Percentiles rank a stretch among this genome's conserved stretches.
Evolutionary conservation across 441 rosid genomes (phyloP).

Genomic region (Gossypium schwendimanii): DNA sequence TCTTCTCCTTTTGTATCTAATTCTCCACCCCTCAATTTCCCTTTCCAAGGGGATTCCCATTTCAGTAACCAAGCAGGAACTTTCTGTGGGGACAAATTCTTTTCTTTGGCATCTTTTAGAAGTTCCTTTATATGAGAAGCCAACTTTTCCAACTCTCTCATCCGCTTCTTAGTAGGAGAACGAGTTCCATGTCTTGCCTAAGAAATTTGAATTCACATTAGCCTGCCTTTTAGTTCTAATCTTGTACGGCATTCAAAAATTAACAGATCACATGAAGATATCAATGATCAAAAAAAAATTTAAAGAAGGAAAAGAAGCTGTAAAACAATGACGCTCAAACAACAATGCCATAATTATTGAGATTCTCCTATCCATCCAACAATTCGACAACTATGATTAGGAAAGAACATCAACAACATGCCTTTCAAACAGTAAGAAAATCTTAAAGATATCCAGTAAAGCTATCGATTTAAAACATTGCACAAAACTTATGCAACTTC

Average conservation of each 20-base stretch:
- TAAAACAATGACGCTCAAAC: not conserved
- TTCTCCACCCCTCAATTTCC: constrained; percentile 80
- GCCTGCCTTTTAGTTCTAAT: not conserved
- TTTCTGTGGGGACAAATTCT: constrained; percentile 30
- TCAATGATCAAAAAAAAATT: not conserved
- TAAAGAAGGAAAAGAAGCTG: not conserved
- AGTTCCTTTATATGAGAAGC: constrained; percentile 55
- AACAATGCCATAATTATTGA: not conserved
- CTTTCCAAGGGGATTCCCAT: constrained; percentile 85
- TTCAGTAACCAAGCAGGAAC: constrained; percentile 66
- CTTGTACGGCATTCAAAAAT: not conserved
- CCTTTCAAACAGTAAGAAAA: not conserved
- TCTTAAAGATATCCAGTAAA: not conserved
- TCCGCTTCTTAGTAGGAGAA: constrained; percentile 82
- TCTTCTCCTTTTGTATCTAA: constrained; percentile 68
- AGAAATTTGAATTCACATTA: constrained; percentile 10
- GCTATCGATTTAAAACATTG: not conserved
- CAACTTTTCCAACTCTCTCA: constrained; percentile 60
- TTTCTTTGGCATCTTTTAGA: constrained; percentile 48
- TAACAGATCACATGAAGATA: not conserved
- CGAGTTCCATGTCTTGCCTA: constrained; percentile 98
- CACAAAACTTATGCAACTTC: not conserved
- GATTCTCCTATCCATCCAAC: too few species aligned
- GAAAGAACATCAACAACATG: not conserved
- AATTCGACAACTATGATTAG: not conserved